Conservation (phyloP, 1,284 basidiomycete genomes). For the Rhodotorula mucilaginosa region DNA sequence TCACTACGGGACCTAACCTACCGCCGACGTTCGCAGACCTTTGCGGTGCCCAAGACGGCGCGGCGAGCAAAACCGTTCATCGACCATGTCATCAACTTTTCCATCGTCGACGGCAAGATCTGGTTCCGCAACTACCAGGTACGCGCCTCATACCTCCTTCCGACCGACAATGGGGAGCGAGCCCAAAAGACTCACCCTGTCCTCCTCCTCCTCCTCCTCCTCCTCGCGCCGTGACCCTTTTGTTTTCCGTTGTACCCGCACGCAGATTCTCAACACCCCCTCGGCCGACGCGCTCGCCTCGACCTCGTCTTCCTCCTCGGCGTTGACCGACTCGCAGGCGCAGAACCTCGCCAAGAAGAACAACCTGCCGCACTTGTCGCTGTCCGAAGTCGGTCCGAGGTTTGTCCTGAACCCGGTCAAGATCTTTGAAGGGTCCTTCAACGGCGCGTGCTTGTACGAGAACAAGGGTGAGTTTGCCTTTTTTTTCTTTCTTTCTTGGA, state of each 20-base stretch:
- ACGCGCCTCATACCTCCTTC: not conserved
- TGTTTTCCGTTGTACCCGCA: not conserved
- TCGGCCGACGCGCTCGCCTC: constrained; percentile 54
- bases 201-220: no score
- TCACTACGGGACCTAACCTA: no score
- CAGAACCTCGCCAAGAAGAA: constrained; percentile 37
- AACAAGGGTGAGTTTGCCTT: constrained; percentile 70
- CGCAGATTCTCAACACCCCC: constrained; percentile 61
- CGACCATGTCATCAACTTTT: constrained; percentile 96
- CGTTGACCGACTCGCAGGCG: constrained; percentile 38
- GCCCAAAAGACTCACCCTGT: not conserved
- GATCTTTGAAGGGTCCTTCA: constrained; percentile 96
- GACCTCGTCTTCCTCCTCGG: constrained; percentile 23
- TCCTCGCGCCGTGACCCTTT: not conserved
- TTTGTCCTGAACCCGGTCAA: constrained; percentile 97
- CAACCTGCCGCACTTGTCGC: constrained; percentile 56
- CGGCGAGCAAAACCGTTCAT: constrained; percentile 94
- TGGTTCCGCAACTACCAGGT: constrained; percentile 99
- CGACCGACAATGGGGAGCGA: not conserved
- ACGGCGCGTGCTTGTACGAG: constrained; percentile 91
- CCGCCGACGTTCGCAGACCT: constrained; percentile 62
- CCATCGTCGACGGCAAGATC: constrained; percentile 90
- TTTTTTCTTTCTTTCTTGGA: no score
- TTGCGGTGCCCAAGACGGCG: constrained; percentile 85
- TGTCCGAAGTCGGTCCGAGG: constrained; percentile 93